Conservation (phyloP, 2,329 filamentous ascomycete genomes). For the Aspergillus sergii region DNA sequence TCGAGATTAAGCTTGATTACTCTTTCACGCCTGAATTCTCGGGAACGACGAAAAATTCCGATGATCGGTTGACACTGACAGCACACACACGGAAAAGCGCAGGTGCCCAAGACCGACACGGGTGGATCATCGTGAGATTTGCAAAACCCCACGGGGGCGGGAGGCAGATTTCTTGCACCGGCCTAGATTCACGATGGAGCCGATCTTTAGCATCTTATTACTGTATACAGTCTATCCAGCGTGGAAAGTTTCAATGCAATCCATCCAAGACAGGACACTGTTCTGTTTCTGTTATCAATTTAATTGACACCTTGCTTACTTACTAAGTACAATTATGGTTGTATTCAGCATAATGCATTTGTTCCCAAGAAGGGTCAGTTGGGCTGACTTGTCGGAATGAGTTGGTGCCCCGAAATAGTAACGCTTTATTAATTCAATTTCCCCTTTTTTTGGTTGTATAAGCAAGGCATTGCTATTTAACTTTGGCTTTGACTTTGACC, state of each 20-base stretch:
- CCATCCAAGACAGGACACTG: neutral
- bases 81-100: neutral
- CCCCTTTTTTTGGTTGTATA: neutral
- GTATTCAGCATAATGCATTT: neutral
- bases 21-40: neutral
- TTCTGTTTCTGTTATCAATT: neutral
- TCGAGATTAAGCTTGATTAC: neutral
- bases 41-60: neutral
- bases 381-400: neutral
- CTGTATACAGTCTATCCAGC: neutral
- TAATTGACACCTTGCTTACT: neutral
- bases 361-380: neutral
- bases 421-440: neutral
- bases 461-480: neutral
- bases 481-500: neutral
- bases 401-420: neutral
- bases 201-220: neutral
- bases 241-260: neutral
- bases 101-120: constrained; percentile 3
- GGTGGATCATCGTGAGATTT: constrained; percentile 14
- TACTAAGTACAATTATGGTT: neutral
- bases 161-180: constrained; percentile 1
- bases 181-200: neutral
- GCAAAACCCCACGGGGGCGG: constrained; percentile 15
- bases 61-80: neutral